A percentile compares a stretch with the other conserved stretches of the same genome.
These are phyloP conservation scores for Emmonsiellopsis sp. DNA, from an alignment of 2,329 filamentous ascomycete species.

Conservation along the genomic window DNA sequence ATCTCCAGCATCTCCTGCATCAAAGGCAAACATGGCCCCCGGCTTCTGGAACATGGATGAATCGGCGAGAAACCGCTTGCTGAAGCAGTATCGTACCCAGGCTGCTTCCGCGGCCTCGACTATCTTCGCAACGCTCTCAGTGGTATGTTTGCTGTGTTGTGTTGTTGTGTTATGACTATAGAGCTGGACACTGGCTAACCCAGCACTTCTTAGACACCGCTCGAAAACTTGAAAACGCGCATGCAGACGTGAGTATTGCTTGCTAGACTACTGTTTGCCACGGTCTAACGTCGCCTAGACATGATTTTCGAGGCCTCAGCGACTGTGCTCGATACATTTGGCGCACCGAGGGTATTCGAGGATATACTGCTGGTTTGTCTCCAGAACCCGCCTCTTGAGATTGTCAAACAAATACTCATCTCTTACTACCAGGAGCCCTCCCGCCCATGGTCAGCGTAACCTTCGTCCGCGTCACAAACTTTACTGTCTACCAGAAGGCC, in stretches of 20 bases:
- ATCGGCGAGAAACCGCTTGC: conserved; percentile 32
- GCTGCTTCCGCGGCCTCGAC: conserved; percentile 38
- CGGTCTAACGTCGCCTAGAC: conserved; percentile 20
- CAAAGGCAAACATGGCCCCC: conserved; percentile 20
- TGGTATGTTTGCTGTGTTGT: conserved; percentile 31
- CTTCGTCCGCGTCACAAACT: conserved; percentile 36
- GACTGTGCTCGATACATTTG: conserved; percentile 38
- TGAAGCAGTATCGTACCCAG: conserved; percentile 39
- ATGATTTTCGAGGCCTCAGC: conserved; percentile 36
- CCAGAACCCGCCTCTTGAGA: neutral
- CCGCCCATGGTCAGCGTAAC: conserved; percentile 39
- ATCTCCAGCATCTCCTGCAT: conserved; percentile 24
- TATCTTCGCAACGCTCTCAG: conserved; percentile 35
- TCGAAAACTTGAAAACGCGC: conserved; percentile 41
- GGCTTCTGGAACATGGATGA: conserved; percentile 30
- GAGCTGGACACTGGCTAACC: neutral
- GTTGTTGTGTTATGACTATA: neutral
- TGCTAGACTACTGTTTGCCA: neutral
- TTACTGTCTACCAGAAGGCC: conserved; percentile 36
- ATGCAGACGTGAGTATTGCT: conserved; percentile 38
- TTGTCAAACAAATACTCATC: neutral
- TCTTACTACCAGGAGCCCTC: conserved; percentile 27
- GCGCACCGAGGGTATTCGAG: conserved; percentile 38
- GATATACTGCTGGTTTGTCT: conserved; percentile 37
- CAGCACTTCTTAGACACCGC: conserved; percentile 29